These are phyloP conservation scores for Citeromyces siamensis DNA, from an alignment of 1,139 yeast genomes.

Conservation along the genomic window DNA sequence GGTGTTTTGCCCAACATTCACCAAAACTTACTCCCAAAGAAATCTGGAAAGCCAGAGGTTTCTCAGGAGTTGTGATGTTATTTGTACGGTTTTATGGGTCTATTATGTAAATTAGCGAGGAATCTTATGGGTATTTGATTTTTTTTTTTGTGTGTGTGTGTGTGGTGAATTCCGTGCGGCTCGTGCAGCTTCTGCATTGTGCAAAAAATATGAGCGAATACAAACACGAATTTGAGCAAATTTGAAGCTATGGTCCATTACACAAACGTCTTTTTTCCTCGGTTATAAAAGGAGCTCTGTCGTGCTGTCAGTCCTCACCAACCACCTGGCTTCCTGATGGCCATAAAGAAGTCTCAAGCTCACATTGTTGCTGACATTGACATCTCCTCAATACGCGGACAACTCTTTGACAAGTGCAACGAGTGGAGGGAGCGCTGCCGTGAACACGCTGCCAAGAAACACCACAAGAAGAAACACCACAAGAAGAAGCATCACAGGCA, in stretches of 20 bases:
- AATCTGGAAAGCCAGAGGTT: constrained; percentile 72
- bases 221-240: too few species aligned
- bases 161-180: too few species aligned
- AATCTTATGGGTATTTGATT: constrained; percentile 2
- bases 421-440: neutral
- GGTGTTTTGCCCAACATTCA: constrained; percentile 99
- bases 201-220: too few species aligned
- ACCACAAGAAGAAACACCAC: neutral
- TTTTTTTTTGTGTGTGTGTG: too few species aligned
- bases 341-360: constrained; percentile 1
- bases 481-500: neutral
- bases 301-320: too few species aligned
- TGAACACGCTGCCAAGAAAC: neutral
- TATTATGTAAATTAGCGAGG: constrained; percentile 9
- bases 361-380: constrained; percentile 1
- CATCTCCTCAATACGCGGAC: constrained; percentile 1
- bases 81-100: constrained; percentile 2
- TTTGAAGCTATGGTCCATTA: too few species aligned
- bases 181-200: too few species aligned
- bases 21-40: constrained; percentile 91
- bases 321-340: too few species aligned
- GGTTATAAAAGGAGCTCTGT: too few species aligned
- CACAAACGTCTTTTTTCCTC: too few species aligned
- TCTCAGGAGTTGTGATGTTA: constrained; percentile 67
- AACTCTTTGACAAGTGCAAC: neutral